Base-by-base conservation (phyloP, 495 filamentous ascomycete species). In the Oidiodendron maius region DNA sequence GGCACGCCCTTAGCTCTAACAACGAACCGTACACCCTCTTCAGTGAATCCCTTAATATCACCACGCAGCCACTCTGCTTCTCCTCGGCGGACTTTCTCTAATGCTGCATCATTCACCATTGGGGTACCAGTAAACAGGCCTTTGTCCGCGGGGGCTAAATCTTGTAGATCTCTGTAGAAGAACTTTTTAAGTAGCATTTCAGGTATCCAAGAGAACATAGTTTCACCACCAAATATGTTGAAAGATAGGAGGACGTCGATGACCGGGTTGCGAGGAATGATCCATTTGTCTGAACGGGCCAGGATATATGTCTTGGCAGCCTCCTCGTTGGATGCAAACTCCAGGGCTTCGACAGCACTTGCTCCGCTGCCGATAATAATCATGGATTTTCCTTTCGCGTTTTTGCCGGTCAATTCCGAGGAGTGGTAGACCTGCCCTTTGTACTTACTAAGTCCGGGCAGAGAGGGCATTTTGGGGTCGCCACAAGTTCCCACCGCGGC, bases 121-220 rank as follows among this genome's bases (percentile, higher is more conserved):
- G 88, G 87, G 1, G 87, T 91, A 23, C 82, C 81, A 13, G 83
- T 89, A 63, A 86, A 95, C 15, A 95, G 64, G 3, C 87, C 86
- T 54, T 78, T 78, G 4, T 75, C 67, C 0, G 75, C 69, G 0
- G 88, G 88, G 0, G 84, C 76, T n/a, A 91, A 68, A 50, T 89
- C 84, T 51, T 82, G 67, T n/a, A 91, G 73, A 49, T 91, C 87
- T 12, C 89, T 82, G 64, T 93, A 93, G 68, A 95, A 93, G 68
- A 91, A 79, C 52, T 81, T 81, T 50, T 78, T 78, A 9, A 91
- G 76, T 3, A 91, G 63, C 32, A 73, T 67, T 60, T 93, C 88
- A 0, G 88, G 87, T 45, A 95, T 86, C 74, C 76, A 88, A 21
- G 83, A 85, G 40, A 90, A 61, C 1, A 72, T 60, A 0, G 83